A percentile compares a stretch with the other conserved stretches of the same genome.
These are phyloP conservation scores for Daldinia decipiens DNA, from an alignment of 495 filamentous ascomycete species.

Conservation along the genomic window DNA sequence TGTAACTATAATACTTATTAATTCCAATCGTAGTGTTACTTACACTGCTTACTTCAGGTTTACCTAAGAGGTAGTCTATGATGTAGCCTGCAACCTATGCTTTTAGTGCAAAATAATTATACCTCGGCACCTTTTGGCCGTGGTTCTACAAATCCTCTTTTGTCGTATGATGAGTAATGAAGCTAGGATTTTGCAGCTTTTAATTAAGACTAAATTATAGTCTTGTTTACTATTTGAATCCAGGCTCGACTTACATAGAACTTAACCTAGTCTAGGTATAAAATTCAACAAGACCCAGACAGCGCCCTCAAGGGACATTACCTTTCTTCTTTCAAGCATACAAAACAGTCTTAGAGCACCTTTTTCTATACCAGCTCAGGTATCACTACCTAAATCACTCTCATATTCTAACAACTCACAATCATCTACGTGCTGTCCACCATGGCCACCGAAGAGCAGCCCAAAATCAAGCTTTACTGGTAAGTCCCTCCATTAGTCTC, in stretches of 20 bases:
- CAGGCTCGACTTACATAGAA: no score
- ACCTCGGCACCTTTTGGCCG: constrained; percentile 30
- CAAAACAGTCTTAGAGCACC: not conserved
- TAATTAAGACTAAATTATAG: no score
- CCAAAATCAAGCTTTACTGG: constrained; percentile 84
- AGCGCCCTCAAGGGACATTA: not conserved
- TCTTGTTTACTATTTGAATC: no score
- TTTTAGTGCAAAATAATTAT: constrained; percentile 17
- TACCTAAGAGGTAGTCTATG: constrained; percentile 11
- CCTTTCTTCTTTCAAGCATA: constrained; percentile 6
- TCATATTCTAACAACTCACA: not conserved
- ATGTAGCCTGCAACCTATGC: constrained; percentile 15
- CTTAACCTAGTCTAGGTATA: not conserved
- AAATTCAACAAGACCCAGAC: not conserved
- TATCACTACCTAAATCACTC: not conserved
- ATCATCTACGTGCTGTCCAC: constrained; percentile 1
- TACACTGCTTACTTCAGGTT: not conserved
- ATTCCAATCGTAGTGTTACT: not conserved
- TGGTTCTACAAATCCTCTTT: constrained; percentile 2
- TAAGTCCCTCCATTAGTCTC: constrained; percentile 47
- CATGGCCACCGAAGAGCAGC: constrained; percentile 51
- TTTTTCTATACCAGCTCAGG: not conserved
- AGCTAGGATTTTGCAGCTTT: not conserved
- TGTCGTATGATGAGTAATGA: not conserved
- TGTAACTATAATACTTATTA: not conserved